These are phyloP conservation scores for Trichoderma citrinoviride DNA, from an alignment of 2,329 filamentous ascomycete genomes.

Conservation along the genomic window DNA sequence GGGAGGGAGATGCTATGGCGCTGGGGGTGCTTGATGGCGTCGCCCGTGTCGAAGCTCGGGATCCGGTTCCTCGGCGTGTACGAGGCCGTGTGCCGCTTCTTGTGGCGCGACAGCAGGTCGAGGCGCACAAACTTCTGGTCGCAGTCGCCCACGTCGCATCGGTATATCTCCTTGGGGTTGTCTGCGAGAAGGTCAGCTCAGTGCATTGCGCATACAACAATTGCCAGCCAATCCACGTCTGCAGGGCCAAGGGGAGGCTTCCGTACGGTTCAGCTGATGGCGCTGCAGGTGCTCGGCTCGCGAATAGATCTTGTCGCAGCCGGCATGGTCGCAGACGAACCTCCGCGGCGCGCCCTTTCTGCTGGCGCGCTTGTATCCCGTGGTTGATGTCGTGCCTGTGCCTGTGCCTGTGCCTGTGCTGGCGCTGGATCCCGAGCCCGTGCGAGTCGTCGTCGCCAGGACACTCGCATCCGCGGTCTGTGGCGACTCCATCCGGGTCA, in stretches of 20 bases:
- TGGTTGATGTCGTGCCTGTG: neutral
- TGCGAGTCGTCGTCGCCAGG: slow-evolving; percentile 11
- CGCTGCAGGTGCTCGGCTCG: slow-evolving; percentile 77
- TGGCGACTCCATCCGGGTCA: slow-evolving; percentile 28
- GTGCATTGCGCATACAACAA: neutral
- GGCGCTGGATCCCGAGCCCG: slow-evolving; percentile 8
- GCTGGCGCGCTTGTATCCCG: slow-evolving; percentile 50
- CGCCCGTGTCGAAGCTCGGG: slow-evolving; percentile 46
- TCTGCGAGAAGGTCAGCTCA: slow-evolving; percentile 48
- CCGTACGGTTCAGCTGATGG: slow-evolving; percentile 77
- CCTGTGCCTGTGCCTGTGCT: slow-evolving; percentile 18
- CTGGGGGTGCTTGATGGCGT: slow-evolving; percentile 18
- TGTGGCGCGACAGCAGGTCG: slow-evolving; percentile 69
- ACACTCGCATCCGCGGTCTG: slow-evolving; percentile 21
- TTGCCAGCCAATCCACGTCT: neutral
- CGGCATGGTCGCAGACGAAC: slow-evolving; percentile 65
- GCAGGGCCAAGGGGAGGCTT: neutral
- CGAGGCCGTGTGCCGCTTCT: slow-evolving; percentile 60
- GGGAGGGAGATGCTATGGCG: neutral
- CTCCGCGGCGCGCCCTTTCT: slow-evolving; percentile 49
- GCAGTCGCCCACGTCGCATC: slow-evolving; percentile 72
- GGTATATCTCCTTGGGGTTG: slow-evolving; percentile 74
- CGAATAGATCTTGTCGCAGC: slow-evolving; percentile 77
- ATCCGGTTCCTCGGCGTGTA: slow-evolving; percentile 51
- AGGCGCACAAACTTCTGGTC: slow-evolving; percentile 74